These are phyloP conservation scores for Phytophthora ohioensis DNA, from an alignment of 352 stramenopile genomes.

Conservation along the genomic window DNA sequence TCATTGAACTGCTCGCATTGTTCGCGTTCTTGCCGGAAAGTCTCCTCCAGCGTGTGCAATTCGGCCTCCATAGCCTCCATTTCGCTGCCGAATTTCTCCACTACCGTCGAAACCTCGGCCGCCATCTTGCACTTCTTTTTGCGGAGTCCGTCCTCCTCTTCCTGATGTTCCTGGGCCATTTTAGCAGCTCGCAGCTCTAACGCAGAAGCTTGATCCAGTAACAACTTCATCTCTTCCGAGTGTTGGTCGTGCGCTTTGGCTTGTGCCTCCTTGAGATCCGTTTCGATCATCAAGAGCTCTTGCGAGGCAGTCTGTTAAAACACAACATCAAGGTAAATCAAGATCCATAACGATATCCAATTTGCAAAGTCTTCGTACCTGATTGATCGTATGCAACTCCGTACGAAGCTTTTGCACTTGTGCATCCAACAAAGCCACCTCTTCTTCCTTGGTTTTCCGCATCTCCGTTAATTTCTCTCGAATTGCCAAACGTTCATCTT, in stretches of 20 bases:
- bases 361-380: constrained; percentile 35
- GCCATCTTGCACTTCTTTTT: constrained; percentile 89
- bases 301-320: constrained; percentile 60
- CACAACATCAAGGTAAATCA: constrained; percentile 1
- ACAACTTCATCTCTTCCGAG: constrained; percentile 78
- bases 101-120: constrained; percentile 67
- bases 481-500: constrained; percentile 81
- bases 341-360: neutral
- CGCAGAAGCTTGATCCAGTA: constrained; percentile 62
- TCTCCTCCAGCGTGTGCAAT: constrained; percentile 53
- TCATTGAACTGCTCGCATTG: constrained; percentile 81
- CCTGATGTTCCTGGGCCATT: constrained; percentile 84
- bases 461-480: constrained; percentile 82
- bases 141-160: constrained; percentile 79
- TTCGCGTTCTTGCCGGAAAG: constrained; percentile 56
- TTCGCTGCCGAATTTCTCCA: constrained; percentile 84
- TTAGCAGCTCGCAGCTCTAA: constrained; percentile 69
- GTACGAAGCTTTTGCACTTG: constrained; percentile 85
- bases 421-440: constrained; percentile 79
- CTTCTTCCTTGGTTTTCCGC: constrained; percentile 84
- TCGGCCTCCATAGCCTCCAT: constrained; percentile 72
- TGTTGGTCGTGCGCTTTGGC: constrained; percentile 80
- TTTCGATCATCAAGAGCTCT: constrained; percentile 81
- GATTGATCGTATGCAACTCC: constrained; percentile 80
- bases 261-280: constrained; percentile 79